A percentile compares a stretch with the other conserved stretches of the same genome.
Evolutionary conservation across 345 rosid species (phyloP).

Genomic region (Eucalyptus albens): DNA sequence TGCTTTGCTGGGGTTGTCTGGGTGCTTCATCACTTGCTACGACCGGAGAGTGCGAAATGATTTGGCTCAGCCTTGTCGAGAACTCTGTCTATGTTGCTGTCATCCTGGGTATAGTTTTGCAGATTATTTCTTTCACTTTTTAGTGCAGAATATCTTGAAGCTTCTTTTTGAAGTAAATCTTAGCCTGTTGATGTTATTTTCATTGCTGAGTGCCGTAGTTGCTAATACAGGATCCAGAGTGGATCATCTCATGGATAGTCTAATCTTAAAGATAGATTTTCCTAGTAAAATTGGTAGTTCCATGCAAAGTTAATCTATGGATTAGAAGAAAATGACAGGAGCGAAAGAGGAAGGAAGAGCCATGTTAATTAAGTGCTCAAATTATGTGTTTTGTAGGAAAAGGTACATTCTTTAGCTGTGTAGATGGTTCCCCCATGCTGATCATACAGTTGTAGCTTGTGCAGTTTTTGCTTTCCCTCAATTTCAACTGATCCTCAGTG

Average conservation of each 20-base stretch:
- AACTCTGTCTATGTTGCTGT: slow-evolving; percentile 96
- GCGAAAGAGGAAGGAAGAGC: neutral
- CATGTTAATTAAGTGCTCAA: neutral
- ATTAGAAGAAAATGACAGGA: neutral
- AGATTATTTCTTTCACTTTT: neutral
- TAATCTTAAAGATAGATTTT: neutral
- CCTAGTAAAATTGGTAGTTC: neutral
- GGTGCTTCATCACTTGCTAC: slow-evolving; percentile 97
- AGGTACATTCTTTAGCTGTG: neutral
- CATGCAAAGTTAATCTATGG: neutral
- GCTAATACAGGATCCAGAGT: neutral
- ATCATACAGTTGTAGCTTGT: neutral
- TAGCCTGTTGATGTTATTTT: neutral
- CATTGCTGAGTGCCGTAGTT: neutral
- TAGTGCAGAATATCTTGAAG: neutral
- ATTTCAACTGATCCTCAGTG: neutral
- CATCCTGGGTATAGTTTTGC: slow-evolving; percentile 72
- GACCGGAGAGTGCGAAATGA: slow-evolving; percentile 96
- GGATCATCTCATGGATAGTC: neutral
- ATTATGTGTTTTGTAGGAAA: neutral
- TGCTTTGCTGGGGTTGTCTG: slow-evolving; percentile 96
- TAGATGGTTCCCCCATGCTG: neutral
- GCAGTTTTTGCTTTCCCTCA: neutral
- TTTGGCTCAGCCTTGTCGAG: slow-evolving; percentile 97
- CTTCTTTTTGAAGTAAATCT: neutral